phyloP scores from a whole-genome alignment of 176 grass and related monocot genomes.

The Avena atlantica region DNA sequence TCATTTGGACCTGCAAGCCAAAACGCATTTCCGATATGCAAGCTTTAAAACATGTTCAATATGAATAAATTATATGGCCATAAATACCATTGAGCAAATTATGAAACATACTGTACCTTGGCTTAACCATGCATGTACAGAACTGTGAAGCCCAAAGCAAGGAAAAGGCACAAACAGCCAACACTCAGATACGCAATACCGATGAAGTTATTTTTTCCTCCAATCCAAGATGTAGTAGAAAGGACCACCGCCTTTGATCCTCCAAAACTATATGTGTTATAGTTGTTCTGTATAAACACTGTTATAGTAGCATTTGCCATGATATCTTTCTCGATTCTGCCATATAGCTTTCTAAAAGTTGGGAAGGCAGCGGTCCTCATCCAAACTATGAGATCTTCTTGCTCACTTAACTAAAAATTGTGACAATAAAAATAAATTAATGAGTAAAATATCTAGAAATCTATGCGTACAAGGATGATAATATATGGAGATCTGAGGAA shows the following conservation, averaged over 20 bases:
- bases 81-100: no score
- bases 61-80: no score
- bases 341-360: constrained; percentile 90
- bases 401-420: constrained; percentile 71
- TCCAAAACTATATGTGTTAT: constrained; percentile 93
- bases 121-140: constrained; percentile 45
- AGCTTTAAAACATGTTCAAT: no score
- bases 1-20: no score
- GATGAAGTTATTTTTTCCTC: constrained; percentile 84
- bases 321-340: constrained; percentile 81
- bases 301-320: constrained; percentile 63
- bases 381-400: constrained; percentile 97
- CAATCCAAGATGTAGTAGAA: constrained; percentile 91
- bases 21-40: no score
- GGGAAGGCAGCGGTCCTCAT: constrained; percentile 90
- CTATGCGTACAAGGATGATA: constrained; percentile 1
- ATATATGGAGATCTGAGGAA: constrained; percentile 9
- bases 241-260: constrained; percentile 79
- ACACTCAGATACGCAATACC: constrained; percentile 79
- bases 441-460: background rate
- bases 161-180: constrained; percentile 69
- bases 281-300: constrained; percentile 91
- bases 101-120: background rate
- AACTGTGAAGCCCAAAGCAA: constrained; percentile 66
- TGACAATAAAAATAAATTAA: background rate